phyloP scores from a whole-genome alignment of 441 rosid species.

The Monsonia emarginata region DNA sequence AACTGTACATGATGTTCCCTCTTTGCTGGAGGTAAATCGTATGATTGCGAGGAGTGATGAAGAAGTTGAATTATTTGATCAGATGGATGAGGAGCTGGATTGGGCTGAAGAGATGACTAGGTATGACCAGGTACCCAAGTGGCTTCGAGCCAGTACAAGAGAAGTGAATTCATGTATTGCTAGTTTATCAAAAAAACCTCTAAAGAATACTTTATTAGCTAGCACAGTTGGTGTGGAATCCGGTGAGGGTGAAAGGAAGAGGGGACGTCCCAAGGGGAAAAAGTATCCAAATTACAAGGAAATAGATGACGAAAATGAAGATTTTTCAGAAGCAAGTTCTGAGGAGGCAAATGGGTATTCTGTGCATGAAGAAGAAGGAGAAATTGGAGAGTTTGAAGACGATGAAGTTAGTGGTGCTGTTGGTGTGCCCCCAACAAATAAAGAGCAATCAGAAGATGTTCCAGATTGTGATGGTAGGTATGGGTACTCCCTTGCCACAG shows the following conservation, averaged over 20 bases:
- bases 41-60: conserved; percentile 97
- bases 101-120: conserved; percentile 93
- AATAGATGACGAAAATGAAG: conserved; percentile 84
- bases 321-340: conserved; percentile 81
- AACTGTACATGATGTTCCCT: conserved; percentile 94
- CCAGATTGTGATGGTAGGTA: conserved; percentile 42
- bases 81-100: conserved; percentile 96
- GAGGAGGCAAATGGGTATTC: conserved; percentile 78
- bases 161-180: conserved; percentile 73
- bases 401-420: conserved; percentile 69
- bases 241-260: conserved; percentile 62
- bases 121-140: conserved; percentile 83
- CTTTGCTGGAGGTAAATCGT: conserved; percentile 83
- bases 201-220: conserved; percentile 50
- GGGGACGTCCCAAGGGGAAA: conserved; percentile 91
- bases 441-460: conserved; percentile 72
- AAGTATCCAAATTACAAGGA: conserved; percentile 85
- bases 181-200: conserved; percentile 82
- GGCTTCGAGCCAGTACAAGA: conserved; percentile 83
- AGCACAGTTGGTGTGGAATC: conserved; percentile 41
- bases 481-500: conserved; percentile 50
- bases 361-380: conserved; percentile 85
- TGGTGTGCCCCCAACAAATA: conserved; percentile 41
- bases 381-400: conserved; percentile 67
- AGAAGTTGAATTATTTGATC: conserved; percentile 94